Base-by-base conservation (phyloP, 225 moss, liverwort and hornwort species). In the Ulota crispa region DNA sequence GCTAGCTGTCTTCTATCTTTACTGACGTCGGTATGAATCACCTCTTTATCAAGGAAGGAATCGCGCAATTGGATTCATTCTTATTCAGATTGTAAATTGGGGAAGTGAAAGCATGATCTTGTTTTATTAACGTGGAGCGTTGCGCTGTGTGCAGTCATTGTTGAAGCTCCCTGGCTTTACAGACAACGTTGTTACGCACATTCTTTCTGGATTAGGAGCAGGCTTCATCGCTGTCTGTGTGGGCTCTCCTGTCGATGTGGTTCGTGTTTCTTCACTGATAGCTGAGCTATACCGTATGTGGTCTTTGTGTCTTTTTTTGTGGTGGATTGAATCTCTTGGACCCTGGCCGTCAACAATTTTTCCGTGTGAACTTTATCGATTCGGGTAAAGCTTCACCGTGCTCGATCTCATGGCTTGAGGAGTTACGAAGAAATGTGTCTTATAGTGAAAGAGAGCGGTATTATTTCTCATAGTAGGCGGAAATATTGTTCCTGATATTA, bases 171-270 rank as follows among this genome's bases (percentile, higher is more conserved):
- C 96, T 71, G 94, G 94, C 42, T 96, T 96, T 76, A 86, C 90
- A 24, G 94, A 96, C 86, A 96, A 96, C 70, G 56, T 96, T 64
- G 89, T 94, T 64, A 96, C 96, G 47, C 96, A 96, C 74, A 83
- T 96, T 52, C 87, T 96, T 12, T 96, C 94, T 63, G 93, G 93
- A 72, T 80, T 96, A 65, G 96, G 96, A 77, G 96, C 96, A 28
- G 94, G 96, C 30, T 96, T 96, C 57, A 85, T 96, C 62, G 96
- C 94, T 62, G 96, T 96, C 42, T 96, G 96, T 78, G 86, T 96
- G 45, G 96, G 96, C 27, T 96, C 96, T 70, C 96, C 96, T 12
- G 96, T 96, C 55, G 96, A 96, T 83, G 96, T 96, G 91, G 96
- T 96, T 83, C 57, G 94, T 87, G 50, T 69, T 45, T 72, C 79